These are phyloP conservation scores for Herpotrichia juniperi DNA, from an alignment of 2,329 filamentous ascomycete genomes.

Conservation along the genomic window DNA sequence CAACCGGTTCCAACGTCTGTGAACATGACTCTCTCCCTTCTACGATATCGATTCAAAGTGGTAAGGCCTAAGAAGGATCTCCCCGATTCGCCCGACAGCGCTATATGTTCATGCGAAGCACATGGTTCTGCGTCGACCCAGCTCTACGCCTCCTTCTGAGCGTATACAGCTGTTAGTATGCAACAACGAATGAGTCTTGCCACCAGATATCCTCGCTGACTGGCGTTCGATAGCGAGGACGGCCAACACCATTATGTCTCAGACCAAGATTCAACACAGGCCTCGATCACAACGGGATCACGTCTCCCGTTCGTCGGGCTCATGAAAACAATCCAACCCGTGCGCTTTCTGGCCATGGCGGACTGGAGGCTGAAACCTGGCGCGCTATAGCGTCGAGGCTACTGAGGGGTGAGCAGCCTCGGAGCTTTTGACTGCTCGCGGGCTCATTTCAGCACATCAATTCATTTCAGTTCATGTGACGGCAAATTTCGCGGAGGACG, in stretches of 20 bases:
- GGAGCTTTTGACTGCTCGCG: constrained; percentile 10
- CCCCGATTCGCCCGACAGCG: constrained; percentile 8
- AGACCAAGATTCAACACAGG: constrained; percentile 17
- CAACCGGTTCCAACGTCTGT: too few species aligned
- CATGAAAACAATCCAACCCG: constrained; percentile 13
- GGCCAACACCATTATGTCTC: background rate
- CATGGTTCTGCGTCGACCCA: constrained; percentile 3
- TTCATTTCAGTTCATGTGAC: constrained; percentile 23
- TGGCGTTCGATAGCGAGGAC: background rate
- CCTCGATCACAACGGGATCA: constrained; percentile 25
- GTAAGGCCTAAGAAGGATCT: background rate
- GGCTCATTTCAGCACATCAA: constrained; percentile 3
- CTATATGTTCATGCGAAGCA: constrained; percentile 9
- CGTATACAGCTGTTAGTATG: background rate
- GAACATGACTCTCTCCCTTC: background rate
- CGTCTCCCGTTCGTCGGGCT: constrained; percentile 22
- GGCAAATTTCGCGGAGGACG: background rate
- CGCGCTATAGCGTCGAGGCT: constrained; percentile 12
- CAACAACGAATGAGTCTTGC: too few species aligned
- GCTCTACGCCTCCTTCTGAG: background rate
- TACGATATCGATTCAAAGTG: background rate
- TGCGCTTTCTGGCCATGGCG: constrained; percentile 19
- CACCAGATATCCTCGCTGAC: background rate
- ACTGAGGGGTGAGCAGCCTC: constrained; percentile 16
- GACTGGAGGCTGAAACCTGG: constrained; percentile 34